Percentiles rank a stretch among this genome's conserved stretches.
Evolutionary conservation across 345 rosid species (phyloP).

Genomic region (Boechera retrofracta): DNA sequence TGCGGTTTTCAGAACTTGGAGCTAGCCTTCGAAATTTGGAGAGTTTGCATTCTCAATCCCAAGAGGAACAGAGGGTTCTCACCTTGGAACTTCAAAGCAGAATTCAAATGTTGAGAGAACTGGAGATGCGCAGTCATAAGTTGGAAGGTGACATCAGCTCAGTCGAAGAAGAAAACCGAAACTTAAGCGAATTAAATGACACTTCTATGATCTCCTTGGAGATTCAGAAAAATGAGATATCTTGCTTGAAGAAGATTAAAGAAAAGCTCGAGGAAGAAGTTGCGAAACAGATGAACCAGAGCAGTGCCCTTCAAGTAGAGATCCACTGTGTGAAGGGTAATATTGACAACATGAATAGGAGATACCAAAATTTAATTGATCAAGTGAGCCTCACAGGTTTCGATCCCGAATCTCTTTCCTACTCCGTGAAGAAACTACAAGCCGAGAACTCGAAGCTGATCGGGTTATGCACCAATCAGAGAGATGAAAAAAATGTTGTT

Average conservation of each 20-base stretch:
- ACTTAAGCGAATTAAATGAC: slow-evolving; percentile 54
- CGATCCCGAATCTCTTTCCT: slow-evolving; percentile 55
- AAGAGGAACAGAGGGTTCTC: slow-evolving; percentile 71
- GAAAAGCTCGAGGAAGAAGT: slow-evolving; percentile 80
- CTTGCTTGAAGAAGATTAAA: slow-evolving; percentile 68
- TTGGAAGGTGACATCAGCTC: slow-evolving; percentile 59
- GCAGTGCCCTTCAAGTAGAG: slow-evolving; percentile 78
- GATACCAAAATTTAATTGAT: slow-evolving; percentile 59
- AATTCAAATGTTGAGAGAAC: slow-evolving; percentile 59
- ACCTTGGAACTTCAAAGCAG: slow-evolving; percentile 66
- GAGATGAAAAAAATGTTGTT: slow-evolving; percentile 49
- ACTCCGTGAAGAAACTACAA: slow-evolving; percentile 68
- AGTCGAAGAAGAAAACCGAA: slow-evolving; percentile 55
- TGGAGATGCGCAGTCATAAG: slow-evolving; percentile 57
- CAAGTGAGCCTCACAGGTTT: slow-evolving; percentile 76
- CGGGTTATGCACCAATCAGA: slow-evolving; percentile 53
- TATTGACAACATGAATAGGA: slow-evolving; percentile 58
- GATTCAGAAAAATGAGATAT: slow-evolving; percentile 59
- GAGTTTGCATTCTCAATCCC: slow-evolving; percentile 60
- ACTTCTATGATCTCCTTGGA: slow-evolving; percentile 54
- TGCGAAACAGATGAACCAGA: slow-evolving; percentile 59
- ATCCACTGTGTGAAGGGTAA: slow-evolving; percentile 68
- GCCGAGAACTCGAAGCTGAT: slow-evolving; percentile 67
- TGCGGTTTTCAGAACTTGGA: slow-evolving; percentile 62
- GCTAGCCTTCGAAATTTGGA: slow-evolving; percentile 58